phyloP scores from a whole-genome alignment of 345 rosid genomes.

The Barbarea vulgaris region DNA sequence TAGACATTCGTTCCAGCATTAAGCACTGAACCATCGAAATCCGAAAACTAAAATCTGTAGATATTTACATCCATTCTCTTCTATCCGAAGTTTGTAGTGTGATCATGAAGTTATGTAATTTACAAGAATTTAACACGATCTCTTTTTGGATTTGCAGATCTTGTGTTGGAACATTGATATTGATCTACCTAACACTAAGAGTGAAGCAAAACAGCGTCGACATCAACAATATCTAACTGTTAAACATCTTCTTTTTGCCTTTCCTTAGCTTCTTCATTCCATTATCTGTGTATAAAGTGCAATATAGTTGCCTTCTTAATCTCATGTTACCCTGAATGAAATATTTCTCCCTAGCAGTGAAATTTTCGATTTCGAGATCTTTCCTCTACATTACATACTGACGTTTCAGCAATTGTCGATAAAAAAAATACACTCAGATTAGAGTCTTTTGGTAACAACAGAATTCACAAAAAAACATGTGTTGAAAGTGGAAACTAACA shows the following conservation, averaged over 20 bases:
- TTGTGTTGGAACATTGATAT: constrained; percentile 67
- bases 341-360: neutral
- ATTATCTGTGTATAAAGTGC: neutral
- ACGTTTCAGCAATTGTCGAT: constrained; percentile 40
- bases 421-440: constrained; percentile 7
- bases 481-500: constrained; percentile 13
- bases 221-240: constrained; percentile 4
- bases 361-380: constrained; percentile 51
- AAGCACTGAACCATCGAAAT: neutral
- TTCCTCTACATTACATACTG: too few relatives aligned
- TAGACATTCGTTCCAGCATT: neutral
- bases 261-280: constrained; percentile 1
- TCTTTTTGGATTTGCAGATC: constrained; percentile 59
- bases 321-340: constrained; percentile 47
- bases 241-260: neutral
- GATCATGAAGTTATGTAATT: neutral
- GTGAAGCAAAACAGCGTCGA: constrained; percentile 56
- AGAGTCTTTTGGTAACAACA: neutral
- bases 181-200: constrained; percentile 71
- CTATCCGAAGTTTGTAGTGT: neutral
- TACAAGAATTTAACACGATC: neutral
- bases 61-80: neutral
- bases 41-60: neutral
- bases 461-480: constrained; percentile 10
- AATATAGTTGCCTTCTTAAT: neutral